These are phyloP conservation scores for Camelina sativa DNA, from an alignment of 345 rosid genomes.

Conservation along the genomic window DNA sequence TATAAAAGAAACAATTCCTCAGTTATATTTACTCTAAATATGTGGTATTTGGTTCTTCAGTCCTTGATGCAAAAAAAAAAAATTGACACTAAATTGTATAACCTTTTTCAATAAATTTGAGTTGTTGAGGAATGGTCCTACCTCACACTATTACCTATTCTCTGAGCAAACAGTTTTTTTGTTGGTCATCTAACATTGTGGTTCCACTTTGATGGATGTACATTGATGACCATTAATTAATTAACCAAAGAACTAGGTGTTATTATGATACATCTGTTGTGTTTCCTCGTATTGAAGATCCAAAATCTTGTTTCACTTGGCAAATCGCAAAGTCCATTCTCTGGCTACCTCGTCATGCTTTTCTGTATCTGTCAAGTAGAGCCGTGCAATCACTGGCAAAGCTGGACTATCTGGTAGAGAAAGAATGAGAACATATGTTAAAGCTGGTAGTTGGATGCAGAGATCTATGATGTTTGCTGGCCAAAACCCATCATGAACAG, in stretches of 20 bases:
- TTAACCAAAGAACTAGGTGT: constrained; percentile 16
- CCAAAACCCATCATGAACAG: neutral
- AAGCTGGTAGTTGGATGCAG: neutral
- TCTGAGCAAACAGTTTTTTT: constrained; percentile 30
- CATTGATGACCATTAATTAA: constrained; percentile 33
- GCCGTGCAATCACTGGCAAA: constrained; percentile 66
- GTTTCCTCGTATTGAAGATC: constrained; percentile 23
- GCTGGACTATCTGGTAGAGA: constrained; percentile 61
- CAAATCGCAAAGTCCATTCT: constrained; percentile 91
- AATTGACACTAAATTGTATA: constrained; percentile 24
- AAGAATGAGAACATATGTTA: neutral
- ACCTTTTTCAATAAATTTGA: constrained; percentile 29
- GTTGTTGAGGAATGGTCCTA: constrained; percentile 41
- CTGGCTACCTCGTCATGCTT: constrained; percentile 81
- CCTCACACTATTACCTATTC: constrained; percentile 33
- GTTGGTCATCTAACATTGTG: constrained; percentile 38
- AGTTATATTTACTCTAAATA: constrained; percentile 6
- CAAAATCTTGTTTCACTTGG: constrained; percentile 52
- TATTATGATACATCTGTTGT: constrained; percentile 15
- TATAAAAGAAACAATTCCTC: constrained; percentile 9
- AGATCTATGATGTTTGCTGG: neutral
- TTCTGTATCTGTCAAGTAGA: constrained; percentile 72
- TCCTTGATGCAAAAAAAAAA: neutral
- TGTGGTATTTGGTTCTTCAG: neutral
- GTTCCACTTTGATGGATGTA: constrained; percentile 35